These are phyloP conservation scores for Pascua guehoae DNA, from an alignment of 1,284 basidiomycete genomes.

Conservation along the genomic window DNA sequence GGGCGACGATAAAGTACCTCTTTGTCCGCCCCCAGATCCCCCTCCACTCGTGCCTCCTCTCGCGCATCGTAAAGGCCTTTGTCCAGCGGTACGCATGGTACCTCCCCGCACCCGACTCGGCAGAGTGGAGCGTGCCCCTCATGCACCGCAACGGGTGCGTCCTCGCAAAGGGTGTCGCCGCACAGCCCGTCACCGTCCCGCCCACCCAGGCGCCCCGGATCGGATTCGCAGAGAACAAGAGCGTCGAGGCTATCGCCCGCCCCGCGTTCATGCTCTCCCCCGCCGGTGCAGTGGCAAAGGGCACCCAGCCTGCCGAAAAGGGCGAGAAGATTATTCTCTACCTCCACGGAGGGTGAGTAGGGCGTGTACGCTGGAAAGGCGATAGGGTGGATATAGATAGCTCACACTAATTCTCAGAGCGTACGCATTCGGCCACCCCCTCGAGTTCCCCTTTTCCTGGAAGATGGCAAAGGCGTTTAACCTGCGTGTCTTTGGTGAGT, in stretches of 20 bases:
- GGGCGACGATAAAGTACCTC: conserved; percentile 3
- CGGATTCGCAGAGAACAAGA: background rate
- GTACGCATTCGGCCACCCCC: conserved; percentile 13
- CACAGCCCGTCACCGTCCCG: background rate
- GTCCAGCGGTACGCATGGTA: too few species aligned
- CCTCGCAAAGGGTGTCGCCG: background rate
- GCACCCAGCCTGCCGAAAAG: background rate
- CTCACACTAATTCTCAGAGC: background rate
- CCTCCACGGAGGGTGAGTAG: conserved; percentile 3
- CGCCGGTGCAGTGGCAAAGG: background rate
- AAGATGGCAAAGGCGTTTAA: conserved; percentile 2
- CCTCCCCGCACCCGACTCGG: too few species aligned
- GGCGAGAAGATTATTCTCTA: conserved; percentile 7
- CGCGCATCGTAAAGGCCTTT: too few species aligned
- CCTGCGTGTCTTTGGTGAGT: conserved; percentile 6
- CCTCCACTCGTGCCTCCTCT: too few species aligned
- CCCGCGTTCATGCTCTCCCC: background rate
- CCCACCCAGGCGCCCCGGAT: background rate
- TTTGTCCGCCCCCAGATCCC: background rate
- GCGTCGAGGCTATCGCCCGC: background rate
- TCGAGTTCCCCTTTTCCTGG: conserved; percentile 8
- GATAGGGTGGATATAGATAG: background rate
- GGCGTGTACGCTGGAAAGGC: background rate
- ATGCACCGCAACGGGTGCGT: too few species aligned
- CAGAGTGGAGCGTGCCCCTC: too few species aligned